phyloP scores from a whole-genome alignment of 345 rosid genomes.

The Aegle marmelos region DNA sequence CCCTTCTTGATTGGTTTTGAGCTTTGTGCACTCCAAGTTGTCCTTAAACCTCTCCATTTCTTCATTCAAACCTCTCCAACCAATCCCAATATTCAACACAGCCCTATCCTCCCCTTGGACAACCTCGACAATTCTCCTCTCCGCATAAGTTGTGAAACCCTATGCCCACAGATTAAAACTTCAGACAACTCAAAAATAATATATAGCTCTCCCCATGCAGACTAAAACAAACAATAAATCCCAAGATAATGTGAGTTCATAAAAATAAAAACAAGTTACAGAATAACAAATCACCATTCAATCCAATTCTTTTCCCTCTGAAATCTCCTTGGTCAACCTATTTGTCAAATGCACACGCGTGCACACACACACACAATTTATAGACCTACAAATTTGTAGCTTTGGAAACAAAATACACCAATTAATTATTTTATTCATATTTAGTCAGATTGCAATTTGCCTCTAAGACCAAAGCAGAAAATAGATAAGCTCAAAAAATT shows the following conservation, averaged over 20 bases:
- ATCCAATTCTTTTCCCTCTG: neutral
- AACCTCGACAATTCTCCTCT: constrained; percentile 91
- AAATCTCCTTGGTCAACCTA: neutral
- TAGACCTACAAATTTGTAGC: neutral
- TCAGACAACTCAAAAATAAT: neutral
- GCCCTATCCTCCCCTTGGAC: constrained; percentile 85
- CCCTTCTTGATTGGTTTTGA: constrained; percentile 75
- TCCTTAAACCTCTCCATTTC: constrained; percentile 83
- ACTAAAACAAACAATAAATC: neutral
- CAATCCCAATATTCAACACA: constrained; percentile 71
- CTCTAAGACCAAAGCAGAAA: neutral
- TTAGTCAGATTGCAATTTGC: neutral
- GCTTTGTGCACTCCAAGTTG: constrained; percentile 81
- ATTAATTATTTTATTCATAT: neutral
- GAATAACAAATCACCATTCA: neutral
- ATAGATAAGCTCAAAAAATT: neutral
- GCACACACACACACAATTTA: neutral
- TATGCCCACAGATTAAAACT: constrained; percentile 25
- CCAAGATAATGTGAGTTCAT: neutral
- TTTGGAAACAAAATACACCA: neutral
- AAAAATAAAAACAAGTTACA: neutral
- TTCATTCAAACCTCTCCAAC: constrained; percentile 77
- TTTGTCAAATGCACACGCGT: neutral
- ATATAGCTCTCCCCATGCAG: neutral
- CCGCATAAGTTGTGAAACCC: constrained; percentile 96